Base-by-base conservation (phyloP, 306 rosid genomes). In the Cucurbita moschata region DNA sequence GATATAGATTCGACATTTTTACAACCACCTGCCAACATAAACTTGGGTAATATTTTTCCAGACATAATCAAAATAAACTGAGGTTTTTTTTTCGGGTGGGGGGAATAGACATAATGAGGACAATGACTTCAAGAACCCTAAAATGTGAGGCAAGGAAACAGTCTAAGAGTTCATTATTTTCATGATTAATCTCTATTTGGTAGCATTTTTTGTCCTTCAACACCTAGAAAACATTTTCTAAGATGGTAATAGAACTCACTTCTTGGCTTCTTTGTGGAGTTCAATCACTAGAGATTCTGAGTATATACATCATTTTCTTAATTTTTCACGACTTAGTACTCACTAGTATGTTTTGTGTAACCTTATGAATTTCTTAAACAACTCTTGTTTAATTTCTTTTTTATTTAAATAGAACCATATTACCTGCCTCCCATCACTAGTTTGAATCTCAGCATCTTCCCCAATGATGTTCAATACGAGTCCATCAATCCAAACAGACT, bases 401-500 rank as follows among this genome's bases (percentile, higher is more conserved):
- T 15, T 8, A 1, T 3, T 13, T 2, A 64, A 51, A 66, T 19
- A 8, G 66, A 50, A 80, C 47, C 46, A 69, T 57, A 40, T 78
- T 86, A 94, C 98, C 88, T 15, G 82, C 58, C 79, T 85, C 75
- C 78, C 96, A 59, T 80, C 37, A 76, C 87, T 86, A 58, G 88
- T 78, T 80, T 87, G 86, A 79, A 94, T 84, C 85, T 85, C 96
- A 72, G 92, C 97, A 40, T 89, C 89, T n/a, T 87, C 92, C 75
- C 95, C 96, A 76, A 65, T 80, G 56, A 94, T 91, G 65, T 76
- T 81, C 70, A 80, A 26, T 54, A 90, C 92, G 77, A 80, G 71
- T 68, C 98, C 98, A 77, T 86, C 96, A 82, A 79, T 75, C 98
- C 98, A 94, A 75, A 87, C 87, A 70, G 83, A 59, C 26, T 87